Base-by-base conservation (phyloP, 495 filamentous ascomycete species). In the Lentithecium fluviatile region DNA sequence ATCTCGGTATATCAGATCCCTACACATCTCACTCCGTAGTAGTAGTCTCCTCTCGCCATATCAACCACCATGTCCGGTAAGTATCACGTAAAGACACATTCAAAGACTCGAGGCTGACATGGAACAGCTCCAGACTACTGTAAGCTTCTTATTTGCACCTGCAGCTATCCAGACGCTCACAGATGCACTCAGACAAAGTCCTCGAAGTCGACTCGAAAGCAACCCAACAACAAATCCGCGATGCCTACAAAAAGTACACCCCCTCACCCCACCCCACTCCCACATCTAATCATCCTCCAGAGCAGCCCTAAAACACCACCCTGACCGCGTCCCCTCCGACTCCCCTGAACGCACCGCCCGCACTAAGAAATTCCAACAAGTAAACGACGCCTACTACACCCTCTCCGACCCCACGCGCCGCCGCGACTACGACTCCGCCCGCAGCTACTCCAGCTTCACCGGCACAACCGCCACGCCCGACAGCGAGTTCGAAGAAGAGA, bases 301-400 rank as follows among this genome's bases (percentile, higher is more conserved):
- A 73, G 89, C 90, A 69, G 95, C 94, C 13, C 83, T 98, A 23
- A 94, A 93, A 74, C 89, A 88, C 60, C 94, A 98, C 76, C 94
- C 94, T 2, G 94, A 98, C 73, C 87, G 94, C 50, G 90, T 97
- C 52, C 82, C 92, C 40, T 76, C 82, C 66, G 86, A 91, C 74
- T 90, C 90, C 21, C 88, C 93, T 52, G 91, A 96, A 64, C 87
- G 92, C 53, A 68, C 83, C n/a, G 75, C 79, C 2, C 86, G 93
- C 62, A 98, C 94, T 6, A 85, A 86, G 65, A 87, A 88, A 72
- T 98, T 98, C 78, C 94, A 98, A 73, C 83, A 89, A 59, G 88
- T 98, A 68, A 98, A 96, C 77, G 94, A 97, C 73, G 94, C 94
- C 68, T 98, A 98, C 80, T 98, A 91, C 72, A 95, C 91, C 21